Conservation (phyloP, 2,329 filamentous ascomycete species). For the Fusarium subtropicale region DNA sequence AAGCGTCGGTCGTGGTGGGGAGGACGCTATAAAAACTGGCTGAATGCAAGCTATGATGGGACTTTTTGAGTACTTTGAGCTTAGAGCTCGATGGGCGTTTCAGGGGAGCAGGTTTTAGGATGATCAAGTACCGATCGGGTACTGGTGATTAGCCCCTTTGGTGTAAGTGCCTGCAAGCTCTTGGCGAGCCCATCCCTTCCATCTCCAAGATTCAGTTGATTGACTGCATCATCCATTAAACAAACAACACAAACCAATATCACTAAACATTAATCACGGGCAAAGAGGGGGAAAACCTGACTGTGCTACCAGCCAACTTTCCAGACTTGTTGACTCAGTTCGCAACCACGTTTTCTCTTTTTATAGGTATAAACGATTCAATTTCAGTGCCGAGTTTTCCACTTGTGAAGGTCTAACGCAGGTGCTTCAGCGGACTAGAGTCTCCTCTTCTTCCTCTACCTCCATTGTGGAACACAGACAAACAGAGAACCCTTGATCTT, state of each 20-base stretch:
- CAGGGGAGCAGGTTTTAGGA: not conserved
- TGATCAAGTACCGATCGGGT: conserved; percentile 13
- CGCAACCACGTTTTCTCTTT: conserved; percentile 10
- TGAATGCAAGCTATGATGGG: conserved; percentile 27
- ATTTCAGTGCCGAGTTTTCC: conserved; percentile 3
- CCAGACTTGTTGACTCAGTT: conserved; percentile 7
- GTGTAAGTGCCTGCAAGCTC: conserved; percentile 40
- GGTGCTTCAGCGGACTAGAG: not conserved
- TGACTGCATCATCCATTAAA: conserved; percentile 37
- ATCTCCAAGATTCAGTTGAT: conserved; percentile 17
- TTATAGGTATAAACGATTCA: conserved; percentile 4
- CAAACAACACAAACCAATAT: conserved; percentile 24
- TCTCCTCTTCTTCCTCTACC: not conserved
- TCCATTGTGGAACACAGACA: conserved; percentile 12
- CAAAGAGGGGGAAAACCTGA: not conserved
- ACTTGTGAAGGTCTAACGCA: not conserved
- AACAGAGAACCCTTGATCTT: conserved; percentile 24
- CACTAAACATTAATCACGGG: conserved; percentile 14
- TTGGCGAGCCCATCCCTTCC: conserved; percentile 19
- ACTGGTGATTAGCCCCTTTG: conserved; percentile 8
- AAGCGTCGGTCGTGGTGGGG: conserved; percentile 25
- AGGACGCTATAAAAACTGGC: conserved; percentile 24
- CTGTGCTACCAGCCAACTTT: not conserved
- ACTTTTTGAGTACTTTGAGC: conserved; percentile 2
- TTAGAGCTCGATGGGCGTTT: not conserved